Percentiles rank a stretch among this genome's conserved stretches.
Conservation (phyloP, 1,284 basidiomycete species). For the Rhodotorula sp. region DNA sequence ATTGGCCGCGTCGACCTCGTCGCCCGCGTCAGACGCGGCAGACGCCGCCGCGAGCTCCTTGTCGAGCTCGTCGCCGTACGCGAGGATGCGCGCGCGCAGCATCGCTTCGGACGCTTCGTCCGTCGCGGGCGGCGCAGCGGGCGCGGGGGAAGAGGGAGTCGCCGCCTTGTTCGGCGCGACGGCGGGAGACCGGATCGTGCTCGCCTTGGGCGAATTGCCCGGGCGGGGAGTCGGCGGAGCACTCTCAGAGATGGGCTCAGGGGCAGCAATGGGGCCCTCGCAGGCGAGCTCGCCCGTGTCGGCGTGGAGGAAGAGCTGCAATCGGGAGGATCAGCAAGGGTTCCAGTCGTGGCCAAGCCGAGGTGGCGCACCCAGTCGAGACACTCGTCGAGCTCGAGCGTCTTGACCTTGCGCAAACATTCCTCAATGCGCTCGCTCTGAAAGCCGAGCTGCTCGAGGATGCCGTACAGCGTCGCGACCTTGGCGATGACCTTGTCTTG, state of each 20-base stretch:
- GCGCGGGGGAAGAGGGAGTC: background rate
- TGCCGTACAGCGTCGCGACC: slow-evolving; percentile 76
- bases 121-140: background rate
- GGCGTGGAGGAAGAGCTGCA: slow-evolving; percentile 69
- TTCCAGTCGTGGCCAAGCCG: too few relatives aligned
- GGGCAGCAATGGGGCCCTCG: slow-evolving; percentile 27
- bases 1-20: slow-evolving; percentile 43
- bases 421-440: slow-evolving; percentile 66
- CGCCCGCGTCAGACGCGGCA: slow-evolving; percentile 7
- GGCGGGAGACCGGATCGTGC: background rate
- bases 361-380: slow-evolving; percentile 74
- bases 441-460: slow-evolving; percentile 83
- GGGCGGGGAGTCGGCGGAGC: slow-evolving; percentile 4
- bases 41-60: slow-evolving; percentile 18
- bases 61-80: slow-evolving; percentile 30
- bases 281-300: slow-evolving; percentile 62
- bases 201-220: slow-evolving; percentile 6
- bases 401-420: slow-evolving; percentile 63
- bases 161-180: background rate
- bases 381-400: slow-evolving; percentile 84
- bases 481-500: slow-evolving; percentile 73
- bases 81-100: slow-evolving; percentile 35
- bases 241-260: background rate
- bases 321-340: background rate
- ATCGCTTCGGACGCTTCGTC: slow-evolving; percentile 9